phyloP scores from a whole-genome alignment of 2,329 filamentous ascomycete genomes.

The Aspergillus caelatus region DNA sequence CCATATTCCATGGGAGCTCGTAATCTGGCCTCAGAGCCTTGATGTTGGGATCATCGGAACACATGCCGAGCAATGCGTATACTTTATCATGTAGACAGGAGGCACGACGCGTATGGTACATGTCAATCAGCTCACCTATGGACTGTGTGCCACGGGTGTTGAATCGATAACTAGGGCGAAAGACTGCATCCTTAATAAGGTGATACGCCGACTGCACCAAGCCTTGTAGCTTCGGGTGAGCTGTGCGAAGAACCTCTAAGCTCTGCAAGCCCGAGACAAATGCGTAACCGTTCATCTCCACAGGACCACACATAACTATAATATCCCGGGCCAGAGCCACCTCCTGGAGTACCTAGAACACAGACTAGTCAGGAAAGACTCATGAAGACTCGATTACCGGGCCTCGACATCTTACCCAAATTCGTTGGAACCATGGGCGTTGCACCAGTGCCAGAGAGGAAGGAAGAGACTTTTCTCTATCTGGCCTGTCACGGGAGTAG shows the following conservation, averaged over 20 bases:
- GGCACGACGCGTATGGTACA: not conserved
- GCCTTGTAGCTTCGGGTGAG: not conserved
- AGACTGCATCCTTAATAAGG: not conserved
- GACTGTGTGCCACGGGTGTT: not conserved
- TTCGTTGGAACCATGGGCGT: not conserved
- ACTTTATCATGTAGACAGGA: not conserved
- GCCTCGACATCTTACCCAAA: not conserved
- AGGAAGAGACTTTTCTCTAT: not conserved
- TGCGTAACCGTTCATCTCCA: not conserved
- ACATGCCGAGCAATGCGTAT: not conserved
- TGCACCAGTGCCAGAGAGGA: not conserved
- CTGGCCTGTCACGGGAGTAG: not conserved
- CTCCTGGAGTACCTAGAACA: not conserved
- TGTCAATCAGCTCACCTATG: not conserved
- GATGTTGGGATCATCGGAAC: not conserved
- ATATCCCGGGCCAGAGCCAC: not conserved
- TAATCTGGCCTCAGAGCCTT: not conserved
- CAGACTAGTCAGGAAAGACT: not conserved
- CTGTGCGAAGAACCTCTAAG: not conserved
- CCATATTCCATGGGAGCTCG: not conserved
- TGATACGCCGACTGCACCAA: not conserved
- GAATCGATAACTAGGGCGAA: not conserved
- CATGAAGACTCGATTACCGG: not conserved
- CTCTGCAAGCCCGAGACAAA: not conserved
- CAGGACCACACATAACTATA: not conserved